Percentiles rank a stretch among this genome's conserved stretches.
Conservation (phyloP, 1,284 basidiomycete species). For the Tilletia setariae region DNA sequence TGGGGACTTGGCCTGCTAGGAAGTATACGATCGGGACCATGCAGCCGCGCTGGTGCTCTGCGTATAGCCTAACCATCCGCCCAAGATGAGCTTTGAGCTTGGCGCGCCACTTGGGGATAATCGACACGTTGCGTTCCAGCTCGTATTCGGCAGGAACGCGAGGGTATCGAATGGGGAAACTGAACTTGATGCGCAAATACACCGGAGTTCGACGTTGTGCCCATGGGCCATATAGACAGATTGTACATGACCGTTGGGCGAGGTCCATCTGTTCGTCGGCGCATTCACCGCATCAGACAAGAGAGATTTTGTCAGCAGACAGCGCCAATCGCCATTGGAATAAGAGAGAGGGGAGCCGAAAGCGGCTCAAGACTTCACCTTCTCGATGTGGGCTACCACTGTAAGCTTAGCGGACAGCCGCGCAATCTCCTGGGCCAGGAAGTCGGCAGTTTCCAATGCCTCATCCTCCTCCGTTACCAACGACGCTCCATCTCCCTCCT, state of each 20-base stretch:
- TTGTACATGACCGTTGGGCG: slow-evolving; percentile 36
- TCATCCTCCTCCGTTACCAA: slow-evolving; percentile 12
- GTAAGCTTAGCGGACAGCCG: slow-evolving; percentile 10
- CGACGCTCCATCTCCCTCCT: neutral
- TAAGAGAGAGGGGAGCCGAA: slow-evolving; percentile 34
- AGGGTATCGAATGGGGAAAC: slow-evolving; percentile 44
- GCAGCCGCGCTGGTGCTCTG: slow-evolving; percentile 26
- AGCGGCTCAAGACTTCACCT: slow-evolving; percentile 35
- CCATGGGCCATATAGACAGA: slow-evolving; percentile 50
- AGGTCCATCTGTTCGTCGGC: slow-evolving; percentile 40
- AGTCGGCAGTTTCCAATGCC: slow-evolving; percentile 25
- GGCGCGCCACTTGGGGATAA: slow-evolving; percentile 43
- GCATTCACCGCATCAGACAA: neutral
- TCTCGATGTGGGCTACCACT: slow-evolving; percentile 39
- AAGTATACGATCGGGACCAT: slow-evolving; percentile 39
- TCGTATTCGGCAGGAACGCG: slow-evolving; percentile 39
- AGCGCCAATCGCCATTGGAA: neutral
- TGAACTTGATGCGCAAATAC: slow-evolving; percentile 44
- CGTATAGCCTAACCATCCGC: slow-evolving; percentile 24
- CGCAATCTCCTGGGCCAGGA: slow-evolving; percentile 24
- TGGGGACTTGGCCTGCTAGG: slow-evolving; percentile 40
- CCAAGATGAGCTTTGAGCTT: slow-evolving; percentile 32
- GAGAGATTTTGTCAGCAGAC: neutral
- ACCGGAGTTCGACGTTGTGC: slow-evolving; percentile 34
- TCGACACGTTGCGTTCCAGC: slow-evolving; percentile 44